Percentiles rank a stretch among this genome's conserved stretches.
phyloP scores from a whole-genome alignment of 1,139 yeast species.

The Saccharomyces hybrid region DNA sequence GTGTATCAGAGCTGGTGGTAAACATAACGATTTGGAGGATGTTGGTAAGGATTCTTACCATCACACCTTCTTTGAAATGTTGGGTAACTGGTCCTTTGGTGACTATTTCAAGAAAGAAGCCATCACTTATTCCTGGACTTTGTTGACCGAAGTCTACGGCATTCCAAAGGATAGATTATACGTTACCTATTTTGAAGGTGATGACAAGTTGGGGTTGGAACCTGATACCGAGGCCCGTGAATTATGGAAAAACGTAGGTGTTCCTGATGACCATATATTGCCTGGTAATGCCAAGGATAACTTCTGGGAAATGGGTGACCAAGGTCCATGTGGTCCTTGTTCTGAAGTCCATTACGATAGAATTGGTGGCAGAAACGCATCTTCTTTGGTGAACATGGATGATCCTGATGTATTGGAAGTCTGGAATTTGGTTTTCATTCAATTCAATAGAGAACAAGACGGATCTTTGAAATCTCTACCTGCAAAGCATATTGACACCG shows the following conservation, averaged over 20 bases:
- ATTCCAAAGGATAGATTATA: slow-evolving; percentile 72
- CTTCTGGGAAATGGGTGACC: slow-evolving; percentile 99
- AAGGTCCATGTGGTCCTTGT: slow-evolving; percentile 99
- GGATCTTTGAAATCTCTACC: slow-evolving; percentile 75
- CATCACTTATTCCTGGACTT: slow-evolving; percentile 80
- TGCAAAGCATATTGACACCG: slow-evolving; percentile 92
- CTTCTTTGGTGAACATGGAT: slow-evolving; percentile 82
- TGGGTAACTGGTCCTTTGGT: slow-evolving; percentile 99
- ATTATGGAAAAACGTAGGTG: slow-evolving; percentile 82
- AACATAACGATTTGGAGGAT: slow-evolving; percentile 96
- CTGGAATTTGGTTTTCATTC: slow-evolving; percentile 96
- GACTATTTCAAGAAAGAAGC: slow-evolving; percentile 96
- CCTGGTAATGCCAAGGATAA: slow-evolving; percentile 89
- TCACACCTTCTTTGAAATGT: slow-evolving; percentile 97
- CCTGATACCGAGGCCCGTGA: slow-evolving; percentile 92
- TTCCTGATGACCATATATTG: slow-evolving; percentile 80
- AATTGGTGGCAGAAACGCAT: slow-evolving; percentile 95
- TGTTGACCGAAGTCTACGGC: slow-evolving; percentile 76
- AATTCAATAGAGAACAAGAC: slow-evolving; percentile 88
- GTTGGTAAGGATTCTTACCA: slow-evolving; percentile 97
- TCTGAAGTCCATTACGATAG: slow-evolving; percentile 96
- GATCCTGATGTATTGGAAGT: slow-evolving; percentile 96
- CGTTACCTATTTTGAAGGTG: slow-evolving; percentile 96
- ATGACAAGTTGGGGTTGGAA: slow-evolving; percentile 68
- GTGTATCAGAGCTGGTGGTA: slow-evolving; percentile 99